phyloP scores from a whole-genome alignment of 495 filamentous ascomycete species.

The Hypoxylon fuscum region DNA sequence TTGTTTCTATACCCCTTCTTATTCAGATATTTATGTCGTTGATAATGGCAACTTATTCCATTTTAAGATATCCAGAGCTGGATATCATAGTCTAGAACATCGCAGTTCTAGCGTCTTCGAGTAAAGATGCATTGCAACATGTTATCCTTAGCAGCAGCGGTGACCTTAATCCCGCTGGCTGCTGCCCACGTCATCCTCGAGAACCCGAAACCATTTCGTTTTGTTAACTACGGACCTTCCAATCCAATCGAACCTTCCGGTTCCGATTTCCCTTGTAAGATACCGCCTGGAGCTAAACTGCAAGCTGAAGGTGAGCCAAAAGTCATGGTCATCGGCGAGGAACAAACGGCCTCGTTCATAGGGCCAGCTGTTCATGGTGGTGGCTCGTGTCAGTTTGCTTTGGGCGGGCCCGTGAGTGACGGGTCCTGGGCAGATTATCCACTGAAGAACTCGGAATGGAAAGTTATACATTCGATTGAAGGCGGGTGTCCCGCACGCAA shows the following conservation, averaged over 20 bases:
- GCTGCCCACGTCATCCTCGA: conserved; percentile 33
- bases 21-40: too few relatives aligned
- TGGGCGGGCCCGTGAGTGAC: conserved; percentile 55
- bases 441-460: conserved; percentile 65
- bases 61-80: too few relatives aligned
- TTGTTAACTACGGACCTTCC: conserved; percentile 28
- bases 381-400: conserved; percentile 84
- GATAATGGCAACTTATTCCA: too few relatives aligned
- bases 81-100: too few relatives aligned
- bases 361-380: conserved; percentile 80
- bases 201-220: conserved; percentile 34
- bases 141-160: neutral
- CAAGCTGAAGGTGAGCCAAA: conserved; percentile 47
- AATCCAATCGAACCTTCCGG: conserved; percentile 51
- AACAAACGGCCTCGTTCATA: conserved; percentile 61
- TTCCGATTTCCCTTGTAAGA: conserved; percentile 83
- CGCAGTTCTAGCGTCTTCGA: neutral
- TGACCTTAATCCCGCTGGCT: conserved; percentile 4
- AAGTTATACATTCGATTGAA: conserved; percentile 84
- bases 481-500: conserved; percentile 75
- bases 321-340: conserved; percentile 61
- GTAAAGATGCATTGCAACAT: conserved; percentile 18
- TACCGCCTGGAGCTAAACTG: conserved; percentile 47
- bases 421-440: conserved; percentile 65
- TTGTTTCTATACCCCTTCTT: too few relatives aligned